These are phyloP conservation scores for Penicillium sp. DNA, from an alignment of 2,329 filamentous ascomycete genomes.

Conservation along the genomic window DNA sequence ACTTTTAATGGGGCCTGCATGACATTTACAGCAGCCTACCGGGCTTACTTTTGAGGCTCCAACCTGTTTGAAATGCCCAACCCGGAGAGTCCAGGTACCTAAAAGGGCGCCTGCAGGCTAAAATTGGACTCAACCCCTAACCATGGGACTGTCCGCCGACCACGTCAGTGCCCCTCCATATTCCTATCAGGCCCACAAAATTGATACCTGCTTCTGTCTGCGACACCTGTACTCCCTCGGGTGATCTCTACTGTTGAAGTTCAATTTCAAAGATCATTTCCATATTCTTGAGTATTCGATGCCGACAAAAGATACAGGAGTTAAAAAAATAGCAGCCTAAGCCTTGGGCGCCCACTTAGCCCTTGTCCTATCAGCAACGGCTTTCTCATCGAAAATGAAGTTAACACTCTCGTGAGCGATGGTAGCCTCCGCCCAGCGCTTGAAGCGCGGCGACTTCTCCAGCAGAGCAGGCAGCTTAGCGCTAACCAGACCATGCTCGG, in stretches of 20 bases:
- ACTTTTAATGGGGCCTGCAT: conserved; percentile 7
- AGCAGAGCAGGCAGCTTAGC: conserved; percentile 44
- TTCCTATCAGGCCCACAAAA: not conserved
- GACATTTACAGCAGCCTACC: conserved; percentile 10
- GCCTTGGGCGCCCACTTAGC: conserved; percentile 38
- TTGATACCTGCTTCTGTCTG: not conserved
- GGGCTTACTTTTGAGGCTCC: conserved; percentile 6
- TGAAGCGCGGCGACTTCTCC: conserved; percentile 64
- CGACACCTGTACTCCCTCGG: too few relatives aligned
- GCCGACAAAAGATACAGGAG: not conserved
- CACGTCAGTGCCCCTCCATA: conserved; percentile 18
- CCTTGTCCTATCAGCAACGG: conserved; percentile 44
- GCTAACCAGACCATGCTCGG: conserved; percentile 52
- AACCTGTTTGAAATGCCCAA: not conserved
- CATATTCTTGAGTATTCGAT: not conserved
- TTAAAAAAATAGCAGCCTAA: conserved; percentile 6
- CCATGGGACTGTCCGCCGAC: conserved; percentile 18
- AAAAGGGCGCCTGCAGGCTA: conserved; percentile 6
- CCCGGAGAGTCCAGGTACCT: conserved; percentile 1
- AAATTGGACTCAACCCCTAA: conserved; percentile 13
- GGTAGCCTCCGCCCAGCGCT: conserved; percentile 64
- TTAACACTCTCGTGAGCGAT: conserved; percentile 64
- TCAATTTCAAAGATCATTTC: not conserved
- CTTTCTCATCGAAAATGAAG: conserved; percentile 58
- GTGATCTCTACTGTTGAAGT: not conserved